Percentiles rank a stretch among this genome's conserved stretches.
Evolutionary conservation across 2,329 filamentous ascomycete genomes (phyloP).

Genomic region (Claviceps purpurea): DNA sequence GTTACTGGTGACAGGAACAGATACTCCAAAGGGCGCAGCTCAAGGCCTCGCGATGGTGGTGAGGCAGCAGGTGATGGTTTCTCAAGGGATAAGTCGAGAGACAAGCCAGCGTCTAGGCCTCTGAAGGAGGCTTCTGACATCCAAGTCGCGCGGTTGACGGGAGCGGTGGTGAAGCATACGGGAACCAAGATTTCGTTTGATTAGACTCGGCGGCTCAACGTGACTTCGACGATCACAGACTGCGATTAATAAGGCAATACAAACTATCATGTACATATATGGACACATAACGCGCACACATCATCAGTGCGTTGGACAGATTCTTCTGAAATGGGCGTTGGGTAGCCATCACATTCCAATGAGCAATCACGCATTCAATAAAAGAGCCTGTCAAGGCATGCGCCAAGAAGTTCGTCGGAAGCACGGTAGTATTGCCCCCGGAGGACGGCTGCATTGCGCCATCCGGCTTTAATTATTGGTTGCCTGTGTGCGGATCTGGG

Average conservation of each 20-base stretch:
- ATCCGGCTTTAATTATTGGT: too few relatives aligned
- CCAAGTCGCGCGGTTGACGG: slow-evolving; percentile 52
- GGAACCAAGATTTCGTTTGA: slow-evolving; percentile 80
- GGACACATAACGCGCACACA: background rate
- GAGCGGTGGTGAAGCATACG: slow-evolving; percentile 62
- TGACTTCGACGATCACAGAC: background rate
- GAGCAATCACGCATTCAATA: too few relatives aligned
- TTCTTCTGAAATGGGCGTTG: too few relatives aligned
- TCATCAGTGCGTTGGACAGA: too few relatives aligned
- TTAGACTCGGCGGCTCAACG: slow-evolving; percentile 20
- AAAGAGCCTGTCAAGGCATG: too few relatives aligned
- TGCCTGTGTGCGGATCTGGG: too few relatives aligned
- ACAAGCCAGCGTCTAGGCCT: slow-evolving; percentile 17
- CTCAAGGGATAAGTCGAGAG: slow-evolving; percentile 4
- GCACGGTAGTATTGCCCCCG: too few relatives aligned
- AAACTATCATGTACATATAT: background rate
- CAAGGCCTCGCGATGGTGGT: slow-evolving; percentile 17
- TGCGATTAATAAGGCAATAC: background rate
- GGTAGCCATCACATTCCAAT: too few relatives aligned
- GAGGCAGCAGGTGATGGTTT: slow-evolving; percentile 11
- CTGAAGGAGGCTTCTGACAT: slow-evolving; percentile 33
- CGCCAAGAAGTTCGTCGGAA: too few relatives aligned
- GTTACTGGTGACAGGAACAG: slow-evolving; percentile 9
- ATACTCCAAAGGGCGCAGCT: slow-evolving; percentile 22
- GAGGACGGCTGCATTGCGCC: too few relatives aligned